Base-by-base conservation (phyloP, 768 basidiomycete species). In the Rhodotorula kratochvilovae region DNA sequence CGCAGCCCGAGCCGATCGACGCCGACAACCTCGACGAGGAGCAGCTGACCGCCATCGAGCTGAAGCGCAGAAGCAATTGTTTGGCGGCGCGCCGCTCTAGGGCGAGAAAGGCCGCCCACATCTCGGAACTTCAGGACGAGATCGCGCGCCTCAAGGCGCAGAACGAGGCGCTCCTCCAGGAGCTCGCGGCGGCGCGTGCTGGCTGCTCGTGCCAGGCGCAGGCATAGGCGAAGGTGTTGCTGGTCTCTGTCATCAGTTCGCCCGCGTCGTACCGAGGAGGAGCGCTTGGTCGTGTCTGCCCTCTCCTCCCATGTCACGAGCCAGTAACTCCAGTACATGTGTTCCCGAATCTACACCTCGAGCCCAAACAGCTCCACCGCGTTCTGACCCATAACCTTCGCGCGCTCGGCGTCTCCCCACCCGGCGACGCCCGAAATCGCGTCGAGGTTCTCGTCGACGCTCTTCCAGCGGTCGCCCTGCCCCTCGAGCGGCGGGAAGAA, bases 401-500 rank as follows among this genome's bases (percentile, higher is more conserved):
- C 84, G 77, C 86, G 88, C 66, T 89, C 87, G 35, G 78, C 82
- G 31, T 84, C 81, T 31, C 79, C 81, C 85, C 90, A 90, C 16
- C 86, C 86, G 57, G 84, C 80, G 16, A 89, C 88, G 8, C 79
- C 82, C 55, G 86, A 84, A 68, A 93, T 91, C 3, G 91, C 91
- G 65, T 89, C 86, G 66, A 92, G 78, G 80, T 92, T 94, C 75
- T 91, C 90, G 39, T 89, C 86, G 6, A 92, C 91, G 77, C 90
- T 91, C 80, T 82, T 85, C 92, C 92, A 93, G 78, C 87, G 90
- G 87, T 86, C 55, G 83, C 84, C 58, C 82, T 81, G 51, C 51
- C 67, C 70, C 7, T 59, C 65, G 50, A 92, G 83, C 4, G 91
- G 92, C 25, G 91, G 92, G 82, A 93, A 93, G 84, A 92, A 92